phyloP scores from a whole-genome alignment of 495 filamentous ascomycete species.

The Podospora pseudocomata region DNA sequence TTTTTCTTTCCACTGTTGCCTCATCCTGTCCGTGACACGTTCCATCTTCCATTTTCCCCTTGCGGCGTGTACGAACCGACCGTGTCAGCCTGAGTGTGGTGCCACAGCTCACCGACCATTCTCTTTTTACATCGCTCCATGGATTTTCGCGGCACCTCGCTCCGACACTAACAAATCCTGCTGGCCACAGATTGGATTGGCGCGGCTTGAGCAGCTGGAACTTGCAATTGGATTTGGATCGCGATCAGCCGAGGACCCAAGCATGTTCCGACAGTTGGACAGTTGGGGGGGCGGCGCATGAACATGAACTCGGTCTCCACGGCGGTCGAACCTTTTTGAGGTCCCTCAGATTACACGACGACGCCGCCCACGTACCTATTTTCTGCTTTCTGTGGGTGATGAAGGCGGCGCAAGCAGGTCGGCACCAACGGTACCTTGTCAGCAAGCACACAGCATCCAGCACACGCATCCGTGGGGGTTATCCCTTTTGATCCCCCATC shows the following conservation, averaged over 20 bases:
- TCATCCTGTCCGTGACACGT: neutral
- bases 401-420: constrained; percentile 11
- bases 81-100: neutral
- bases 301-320: neutral
- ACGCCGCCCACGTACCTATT: neutral
- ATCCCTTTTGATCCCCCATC: neutral
- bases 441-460: neutral
- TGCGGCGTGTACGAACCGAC: neutral
- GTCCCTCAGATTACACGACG: neutral
- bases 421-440: neutral
- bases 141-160: neutral
- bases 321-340: neutral
- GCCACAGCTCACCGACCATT: neutral
- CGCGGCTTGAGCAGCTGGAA: neutral
- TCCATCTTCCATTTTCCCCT: neutral
- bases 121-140: neutral
- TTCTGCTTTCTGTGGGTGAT: neutral
- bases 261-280: neutral
- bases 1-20: constrained; percentile 2
- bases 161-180: neutral
- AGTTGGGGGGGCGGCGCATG: constrained; percentile 2
- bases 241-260: neutral
- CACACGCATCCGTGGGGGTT: neutral
- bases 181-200: neutral
- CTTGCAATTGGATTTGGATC: neutral